Evolutionary conservation across 2,329 filamentous ascomycete species (phyloP).

Genomic region (Fonsecaea multimorphosa): DNA sequence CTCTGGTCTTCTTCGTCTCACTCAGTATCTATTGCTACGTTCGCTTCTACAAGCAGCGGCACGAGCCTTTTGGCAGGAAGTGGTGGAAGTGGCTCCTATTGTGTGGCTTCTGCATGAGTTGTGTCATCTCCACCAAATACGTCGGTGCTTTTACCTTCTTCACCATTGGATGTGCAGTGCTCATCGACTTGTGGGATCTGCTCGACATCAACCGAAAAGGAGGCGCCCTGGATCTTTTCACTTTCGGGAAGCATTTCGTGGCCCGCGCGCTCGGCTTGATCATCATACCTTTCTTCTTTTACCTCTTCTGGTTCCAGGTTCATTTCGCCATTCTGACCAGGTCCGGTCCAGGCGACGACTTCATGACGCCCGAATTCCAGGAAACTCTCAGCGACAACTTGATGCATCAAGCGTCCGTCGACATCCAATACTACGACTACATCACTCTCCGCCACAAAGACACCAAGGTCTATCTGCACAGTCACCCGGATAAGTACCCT

Average conservation of each 20-base stretch:
- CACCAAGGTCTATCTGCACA: slow-evolving; percentile 94
- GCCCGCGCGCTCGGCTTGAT: slow-evolving; percentile 87
- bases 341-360: slow-evolving; percentile 95
- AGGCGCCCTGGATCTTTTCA: slow-evolving; percentile 76
- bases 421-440: slow-evolving; percentile 86
- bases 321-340: slow-evolving; percentile 88
- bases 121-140: slow-evolving; percentile 98
- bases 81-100: slow-evolving; percentile 99
- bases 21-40: slow-evolving; percentile 93
- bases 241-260: slow-evolving; percentile 87
- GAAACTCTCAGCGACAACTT: slow-evolving; percentile 94
- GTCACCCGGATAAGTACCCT: slow-evolving; percentile 85
- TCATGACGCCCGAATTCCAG: slow-evolving; percentile 98
- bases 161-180: slow-evolving; percentile 90
- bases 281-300: slow-evolving; percentile 92
- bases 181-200: slow-evolving; percentile 94
- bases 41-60: slow-evolving; percentile 95
- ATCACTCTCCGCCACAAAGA: slow-evolving; percentile 95
- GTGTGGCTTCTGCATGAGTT: slow-evolving; percentile 92
- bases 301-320: slow-evolving; percentile 99
- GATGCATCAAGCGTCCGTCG: slow-evolving; percentile 84
- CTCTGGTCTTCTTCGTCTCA: slow-evolving; percentile 93
- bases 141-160: slow-evolving; percentile 96
- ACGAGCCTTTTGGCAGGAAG: slow-evolving; percentile 86
- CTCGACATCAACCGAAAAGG: slow-evolving; percentile 84